Evolutionary conservation across 2,329 filamentous ascomycete species (phyloP).

Genomic region (Aspergillus viridinutans): DNA sequence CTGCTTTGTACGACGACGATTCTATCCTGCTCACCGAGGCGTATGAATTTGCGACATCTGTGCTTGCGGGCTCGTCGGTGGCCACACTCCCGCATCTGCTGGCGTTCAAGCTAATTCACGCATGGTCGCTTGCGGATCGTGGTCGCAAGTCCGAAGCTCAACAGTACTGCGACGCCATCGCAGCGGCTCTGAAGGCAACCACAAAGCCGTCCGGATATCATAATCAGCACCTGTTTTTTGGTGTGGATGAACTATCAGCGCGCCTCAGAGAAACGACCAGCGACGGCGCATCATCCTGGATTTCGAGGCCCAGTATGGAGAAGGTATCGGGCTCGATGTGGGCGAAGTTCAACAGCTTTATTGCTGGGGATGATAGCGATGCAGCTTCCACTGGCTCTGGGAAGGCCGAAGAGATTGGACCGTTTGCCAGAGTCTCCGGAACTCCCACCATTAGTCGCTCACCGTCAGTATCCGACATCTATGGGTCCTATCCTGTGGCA

Average conservation of each 20-base stretch:
- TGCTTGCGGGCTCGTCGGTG: slow-evolving; percentile 56
- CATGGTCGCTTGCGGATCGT: slow-evolving; percentile 75
- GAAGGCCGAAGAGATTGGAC: slow-evolving; percentile 62
- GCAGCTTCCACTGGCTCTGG: slow-evolving; percentile 54
- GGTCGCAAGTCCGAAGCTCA: slow-evolving; percentile 79
- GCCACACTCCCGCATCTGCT: slow-evolving; percentile 74
- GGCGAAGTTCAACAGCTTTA: slow-evolving; percentile 93
- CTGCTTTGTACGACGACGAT: slow-evolving; percentile 76
- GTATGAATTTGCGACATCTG: slow-evolving; percentile 82
- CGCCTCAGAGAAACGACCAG: slow-evolving; percentile 81
- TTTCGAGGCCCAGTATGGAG: slow-evolving; percentile 91
- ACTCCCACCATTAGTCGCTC: slow-evolving; percentile 71
- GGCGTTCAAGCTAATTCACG: slow-evolving; percentile 87
- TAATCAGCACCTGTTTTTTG: slow-evolving; percentile 66
- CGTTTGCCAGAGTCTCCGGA: slow-evolving; percentile 75
- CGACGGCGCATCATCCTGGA: slow-evolving; percentile 79
- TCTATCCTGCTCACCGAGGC: slow-evolving; percentile 91
- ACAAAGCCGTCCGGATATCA: slow-evolving; percentile 86
- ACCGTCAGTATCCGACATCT: slow-evolving; percentile 71
- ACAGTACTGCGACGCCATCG: slow-evolving; percentile 85
- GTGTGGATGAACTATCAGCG: slow-evolving; percentile 77
- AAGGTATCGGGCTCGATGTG: slow-evolving; percentile 89
- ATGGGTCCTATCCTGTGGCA: slow-evolving; percentile 53
- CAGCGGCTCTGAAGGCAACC: slow-evolving; percentile 68
- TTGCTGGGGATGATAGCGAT: slow-evolving; percentile 82